These are phyloP conservation scores for Globisporangium camurandrum DNA, from an alignment of 352 stramenopile genomes.

Conservation along the genomic window DNA sequence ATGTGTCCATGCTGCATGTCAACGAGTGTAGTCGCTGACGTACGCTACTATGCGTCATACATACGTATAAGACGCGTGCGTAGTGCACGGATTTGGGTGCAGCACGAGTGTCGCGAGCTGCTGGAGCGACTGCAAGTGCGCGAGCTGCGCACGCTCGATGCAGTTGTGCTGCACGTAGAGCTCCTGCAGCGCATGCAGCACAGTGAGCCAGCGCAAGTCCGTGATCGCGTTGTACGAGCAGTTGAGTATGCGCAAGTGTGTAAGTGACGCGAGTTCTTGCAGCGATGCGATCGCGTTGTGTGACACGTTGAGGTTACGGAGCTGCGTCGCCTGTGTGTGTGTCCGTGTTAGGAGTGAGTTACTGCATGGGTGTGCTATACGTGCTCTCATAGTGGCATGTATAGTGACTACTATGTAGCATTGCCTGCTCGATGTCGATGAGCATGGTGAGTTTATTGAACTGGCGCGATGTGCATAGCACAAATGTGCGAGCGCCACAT, in stretches of 20 bases:
- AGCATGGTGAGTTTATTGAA: constrained; percentile 53
- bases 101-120: constrained; percentile 45
- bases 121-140: constrained; percentile 30
- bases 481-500: not conserved
- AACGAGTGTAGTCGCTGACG: no score
- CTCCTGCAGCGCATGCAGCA: constrained; percentile 29
- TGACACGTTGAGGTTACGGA: constrained; percentile 55
- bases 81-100: constrained; percentile 65
- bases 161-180: constrained; percentile 56
- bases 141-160: constrained; percentile 39
- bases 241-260: constrained; percentile 37
- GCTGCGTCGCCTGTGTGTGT: constrained; percentile 19
- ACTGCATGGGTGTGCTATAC: no score
- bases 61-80: constrained; percentile 39
- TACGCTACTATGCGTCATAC: not conserved
- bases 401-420: no score
- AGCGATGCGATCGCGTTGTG: constrained; percentile 50
- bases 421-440: constrained; percentile 36
- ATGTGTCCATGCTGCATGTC: no score
- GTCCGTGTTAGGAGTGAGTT: not conserved
- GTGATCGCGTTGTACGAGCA: constrained; percentile 49
- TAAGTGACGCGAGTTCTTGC: constrained; percentile 28
- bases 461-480: constrained; percentile 14
- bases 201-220: constrained; percentile 33
- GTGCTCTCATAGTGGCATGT: not conserved